Percentiles rank a stretch among this genome's conserved stretches.
These are phyloP conservation scores for Candida taoyuanica DNA, from an alignment of 805 yeast genomes.

Conservation along the genomic window DNA sequence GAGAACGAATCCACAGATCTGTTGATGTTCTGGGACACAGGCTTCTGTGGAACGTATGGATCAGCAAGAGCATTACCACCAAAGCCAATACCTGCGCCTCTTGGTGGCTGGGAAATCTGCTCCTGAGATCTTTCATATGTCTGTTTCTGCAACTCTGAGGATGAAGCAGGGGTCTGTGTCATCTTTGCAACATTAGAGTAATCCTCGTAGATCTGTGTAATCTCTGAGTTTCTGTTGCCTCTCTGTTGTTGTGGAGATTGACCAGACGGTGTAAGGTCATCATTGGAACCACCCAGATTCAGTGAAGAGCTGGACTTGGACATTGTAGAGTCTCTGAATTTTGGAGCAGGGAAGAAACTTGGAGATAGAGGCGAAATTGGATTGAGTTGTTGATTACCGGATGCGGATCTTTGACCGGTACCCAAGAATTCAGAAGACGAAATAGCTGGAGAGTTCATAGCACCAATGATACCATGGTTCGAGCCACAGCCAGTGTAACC, in stretches of 20 bases:
- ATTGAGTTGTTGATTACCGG: slow-evolving; percentile 17
- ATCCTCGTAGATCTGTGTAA: slow-evolving; percentile 30
- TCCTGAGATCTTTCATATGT: slow-evolving; percentile 3
- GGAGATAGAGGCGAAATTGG: slow-evolving; percentile 34
- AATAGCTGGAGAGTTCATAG: slow-evolving; percentile 46
- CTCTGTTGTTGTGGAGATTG: slow-evolving; percentile 1
- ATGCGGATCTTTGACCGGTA: slow-evolving; percentile 4
- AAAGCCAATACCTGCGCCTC: slow-evolving; percentile 16
- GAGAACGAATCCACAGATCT: slow-evolving; percentile 5
- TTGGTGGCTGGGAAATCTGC: slow-evolving; percentile 4
- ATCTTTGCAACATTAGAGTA: slow-evolving; percentile 26
- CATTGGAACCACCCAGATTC: slow-evolving; percentile 18
- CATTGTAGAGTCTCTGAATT: slow-evolving; percentile 23
- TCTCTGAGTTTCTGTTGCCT: slow-evolving; percentile 26
- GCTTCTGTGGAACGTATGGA: slow-evolving; percentile 12
- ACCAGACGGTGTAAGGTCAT: slow-evolving; percentile 13
- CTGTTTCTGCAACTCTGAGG: neutral
- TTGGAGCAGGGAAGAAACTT: slow-evolving; percentile 33
- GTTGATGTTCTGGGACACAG: neutral
- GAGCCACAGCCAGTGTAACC: slow-evolving; percentile 82
- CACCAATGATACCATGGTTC: slow-evolving; percentile 55
- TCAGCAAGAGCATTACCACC: slow-evolving; percentile 11
- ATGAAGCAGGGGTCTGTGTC: slow-evolving; percentile 2
- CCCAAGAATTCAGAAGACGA: slow-evolving; percentile 32
- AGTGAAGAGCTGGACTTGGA: slow-evolving; percentile 20